phyloP scores from a whole-genome alignment of 2,329 filamentous ascomycete genomes.

The Claviceps africana region DNA sequence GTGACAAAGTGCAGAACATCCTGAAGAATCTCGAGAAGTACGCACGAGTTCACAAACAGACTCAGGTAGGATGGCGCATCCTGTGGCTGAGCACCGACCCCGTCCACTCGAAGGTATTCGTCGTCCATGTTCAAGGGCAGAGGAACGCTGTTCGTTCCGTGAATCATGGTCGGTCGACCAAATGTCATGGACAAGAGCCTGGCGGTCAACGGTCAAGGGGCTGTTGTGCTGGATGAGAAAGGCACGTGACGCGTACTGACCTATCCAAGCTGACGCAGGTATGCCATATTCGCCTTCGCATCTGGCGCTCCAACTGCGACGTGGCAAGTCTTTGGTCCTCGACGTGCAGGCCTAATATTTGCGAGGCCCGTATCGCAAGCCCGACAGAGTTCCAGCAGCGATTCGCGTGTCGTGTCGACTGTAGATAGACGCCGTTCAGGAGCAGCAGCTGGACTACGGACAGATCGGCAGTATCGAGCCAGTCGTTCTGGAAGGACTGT shows the following conservation, averaged over 20 bases:
- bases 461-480: slow-evolving; percentile 1
- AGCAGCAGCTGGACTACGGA: slow-evolving; percentile 2
- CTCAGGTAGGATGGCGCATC: neutral
- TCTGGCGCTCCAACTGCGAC: slow-evolving; percentile 2
- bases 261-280: slow-evolving; percentile 2
- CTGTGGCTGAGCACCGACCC: neutral
- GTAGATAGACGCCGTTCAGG: slow-evolving; percentile 1
- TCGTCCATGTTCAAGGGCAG: neutral
- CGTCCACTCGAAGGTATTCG: neutral
- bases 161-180: slow-evolving; percentile 2
- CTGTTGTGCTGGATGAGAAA: neutral
- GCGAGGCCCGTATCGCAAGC: slow-evolving; percentile 2
- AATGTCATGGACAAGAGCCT: slow-evolving; percentile 5
- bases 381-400: slow-evolving; percentile 4
- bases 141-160: neutral
- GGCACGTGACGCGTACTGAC: neutral
- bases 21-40: neutral
- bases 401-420: slow-evolving; percentile 2
- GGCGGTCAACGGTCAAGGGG: neutral
- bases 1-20: slow-evolving; percentile 1
- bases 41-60: slow-evolving; percentile 1
- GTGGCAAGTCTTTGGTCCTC: neutral
- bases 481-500: slow-evolving; percentile 1
- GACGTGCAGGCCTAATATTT: slow-evolving; percentile 1
- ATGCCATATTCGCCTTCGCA: slow-evolving; percentile 3